Evolutionary conservation across 768 basidiomycete genomes (phyloP), one percentile per base, ranked within the genome.

Genomic region (Tricholoma hemisulphureum): DNA sequence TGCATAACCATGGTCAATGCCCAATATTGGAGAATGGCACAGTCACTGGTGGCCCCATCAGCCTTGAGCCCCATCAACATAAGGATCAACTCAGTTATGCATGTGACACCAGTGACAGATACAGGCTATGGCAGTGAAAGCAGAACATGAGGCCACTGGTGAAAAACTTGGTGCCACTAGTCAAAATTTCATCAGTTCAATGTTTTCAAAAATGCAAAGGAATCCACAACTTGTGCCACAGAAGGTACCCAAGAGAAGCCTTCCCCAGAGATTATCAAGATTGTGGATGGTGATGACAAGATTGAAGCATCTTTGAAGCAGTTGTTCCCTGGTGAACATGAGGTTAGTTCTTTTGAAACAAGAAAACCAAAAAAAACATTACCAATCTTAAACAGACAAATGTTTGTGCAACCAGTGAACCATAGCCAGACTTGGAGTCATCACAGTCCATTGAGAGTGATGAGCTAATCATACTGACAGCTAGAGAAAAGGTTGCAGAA

Each of bases 161-260:
- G 48, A 29, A 28, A 50, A 50, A 50, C 53, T 60, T 26, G 51
- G 39, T 23, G 53, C 18, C 24, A 55, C 32, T 35, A 54, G 58
- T 34, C 52, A 60, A 34, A 29, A 4, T 6, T n/a, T 50, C 26
- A 59, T 62, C 31, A 46, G 29, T 32, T 48, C 46, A 18, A 41
- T 50, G 51, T 62, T 62, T 43, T 18, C 32, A 41, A 41, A 58
- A n/a, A n/a, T n/a, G n/a, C n/a, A n/a, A n/a, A n/a, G n/a, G 54
- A 58, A 31, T 24, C 48, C 29, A 28, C 48, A 24, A n/a, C 24
- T 28, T 1, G 28, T 24, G 28, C 11, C 29, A 49, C 48, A 5
- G 14, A 4, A 49, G 48, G 28, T 9, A 49, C 24, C n/a, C 13
- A 49, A 49, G 23, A 11, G 45, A 13, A n/a, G 23, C n/a, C n/a